A percentile compares a stretch with the other conserved stretches of the same genome.
These are phyloP conservation scores for Psilocybe subaeruginosa DNA, from an alignment of 768 basidiomycete genomes.

Conservation along the genomic window DNA sequence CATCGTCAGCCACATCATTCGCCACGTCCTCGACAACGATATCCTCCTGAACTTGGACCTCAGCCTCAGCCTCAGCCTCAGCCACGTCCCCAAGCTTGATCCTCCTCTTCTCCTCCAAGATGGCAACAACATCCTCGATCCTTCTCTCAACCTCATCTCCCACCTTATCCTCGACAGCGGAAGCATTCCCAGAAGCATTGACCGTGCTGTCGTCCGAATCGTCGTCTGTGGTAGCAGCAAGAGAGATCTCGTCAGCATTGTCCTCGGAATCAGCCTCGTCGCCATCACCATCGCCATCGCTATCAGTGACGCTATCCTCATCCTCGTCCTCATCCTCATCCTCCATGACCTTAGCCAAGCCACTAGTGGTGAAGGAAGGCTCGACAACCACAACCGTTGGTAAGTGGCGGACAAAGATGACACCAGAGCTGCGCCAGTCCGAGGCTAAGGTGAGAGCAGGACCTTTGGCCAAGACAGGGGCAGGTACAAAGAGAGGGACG, in stretches of 20 bases:
- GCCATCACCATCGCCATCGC: background rate
- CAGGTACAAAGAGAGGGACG: background rate
- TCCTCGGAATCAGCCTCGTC: background rate
- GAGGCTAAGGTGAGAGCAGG: background rate
- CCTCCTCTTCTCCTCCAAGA: background rate
- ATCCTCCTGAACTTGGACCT: background rate
- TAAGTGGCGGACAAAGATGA: background rate
- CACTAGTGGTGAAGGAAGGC: background rate
- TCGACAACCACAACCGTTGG: background rate
- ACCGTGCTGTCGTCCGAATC: too few species aligned
- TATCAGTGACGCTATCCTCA: background rate
- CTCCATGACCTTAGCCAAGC: too few species aligned
- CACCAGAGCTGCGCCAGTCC: background rate
- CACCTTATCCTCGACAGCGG: background rate
- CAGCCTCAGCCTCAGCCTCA: background rate
- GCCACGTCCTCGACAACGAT: background rate
- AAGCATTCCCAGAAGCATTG: too few species aligned
- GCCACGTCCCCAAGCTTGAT: too few species aligned
- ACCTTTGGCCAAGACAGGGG: background rate
- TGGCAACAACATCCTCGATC: background rate
- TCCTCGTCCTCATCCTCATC: background rate
- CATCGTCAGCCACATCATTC: too few species aligned
- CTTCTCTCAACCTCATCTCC: background rate
- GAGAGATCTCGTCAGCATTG: background rate
- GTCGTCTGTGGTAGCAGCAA: too few species aligned